Conservation (phyloP, 495 filamentous ascomycete species). For the Halenospora varia region DNA sequence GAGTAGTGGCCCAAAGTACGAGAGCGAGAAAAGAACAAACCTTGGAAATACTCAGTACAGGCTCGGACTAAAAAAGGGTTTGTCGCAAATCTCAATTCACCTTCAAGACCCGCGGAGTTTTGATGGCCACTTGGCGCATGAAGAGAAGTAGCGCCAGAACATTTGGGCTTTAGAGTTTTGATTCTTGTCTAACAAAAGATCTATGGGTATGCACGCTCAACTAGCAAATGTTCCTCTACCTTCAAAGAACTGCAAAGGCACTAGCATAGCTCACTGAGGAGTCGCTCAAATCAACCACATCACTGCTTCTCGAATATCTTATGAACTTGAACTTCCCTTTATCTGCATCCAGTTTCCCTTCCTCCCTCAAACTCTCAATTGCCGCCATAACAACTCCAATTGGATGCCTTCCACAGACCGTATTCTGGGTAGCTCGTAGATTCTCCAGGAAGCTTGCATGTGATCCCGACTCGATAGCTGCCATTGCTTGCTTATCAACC, state of each 20-base stretch:
- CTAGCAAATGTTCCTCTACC: not conserved
- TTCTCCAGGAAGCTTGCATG: slow-evolving; percentile 65
- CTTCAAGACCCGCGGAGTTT: too few species aligned
- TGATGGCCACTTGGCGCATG: too few species aligned
- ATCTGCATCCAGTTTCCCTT: slow-evolving; percentile 17
- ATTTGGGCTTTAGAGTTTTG: too few species aligned
- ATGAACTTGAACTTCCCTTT: slow-evolving; percentile 69
- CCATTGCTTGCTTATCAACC: slow-evolving; percentile 79
- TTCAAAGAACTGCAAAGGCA: slow-evolving; percentile 59
- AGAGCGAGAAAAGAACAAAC: too few species aligned
- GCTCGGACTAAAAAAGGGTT: too few species aligned
- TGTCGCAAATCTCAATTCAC: too few species aligned
- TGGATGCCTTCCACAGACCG: slow-evolving; percentile 92
- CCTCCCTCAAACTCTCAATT: slow-evolving; percentile 55
- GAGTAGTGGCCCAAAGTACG: too few species aligned
- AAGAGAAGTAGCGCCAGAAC: too few species aligned
- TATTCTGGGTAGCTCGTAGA: slow-evolving; percentile 74
- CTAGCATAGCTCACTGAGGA: slow-evolving; percentile 95
- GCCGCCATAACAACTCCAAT: slow-evolving; percentile 94
- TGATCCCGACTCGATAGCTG: slow-evolving; percentile 70
- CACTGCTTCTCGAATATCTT: slow-evolving; percentile 84
- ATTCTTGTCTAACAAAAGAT: too few species aligned
- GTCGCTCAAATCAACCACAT: slow-evolving; percentile 65
- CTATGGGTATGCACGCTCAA: not conserved
- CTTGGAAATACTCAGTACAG: too few species aligned